phyloP scores from a whole-genome alignment of 371 early-diverging fungal species.

The Mucor saturninus region DNA sequence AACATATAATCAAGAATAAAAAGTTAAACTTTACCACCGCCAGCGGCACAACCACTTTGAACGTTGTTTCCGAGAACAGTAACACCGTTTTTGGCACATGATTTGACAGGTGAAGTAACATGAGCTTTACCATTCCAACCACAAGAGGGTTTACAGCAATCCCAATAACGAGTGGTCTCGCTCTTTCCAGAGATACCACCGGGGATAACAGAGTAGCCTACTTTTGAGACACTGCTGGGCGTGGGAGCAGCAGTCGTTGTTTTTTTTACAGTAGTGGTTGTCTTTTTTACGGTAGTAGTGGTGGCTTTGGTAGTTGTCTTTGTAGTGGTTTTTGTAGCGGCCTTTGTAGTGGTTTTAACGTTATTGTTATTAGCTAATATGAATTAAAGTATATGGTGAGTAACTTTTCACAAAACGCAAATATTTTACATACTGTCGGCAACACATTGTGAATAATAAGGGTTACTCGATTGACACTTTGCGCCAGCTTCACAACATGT shows the following conservation, averaged over 20 bases:
- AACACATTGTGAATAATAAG: background rate
- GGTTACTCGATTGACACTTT: background rate
- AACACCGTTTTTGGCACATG: conserved; percentile 40
- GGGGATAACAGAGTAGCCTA: conserved; percentile 11
- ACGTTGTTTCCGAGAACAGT: conserved; percentile 26
- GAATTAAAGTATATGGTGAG: background rate
- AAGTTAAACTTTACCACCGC: conserved; percentile 13
- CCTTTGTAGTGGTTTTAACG: background rate
- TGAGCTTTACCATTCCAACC: conserved; percentile 41
- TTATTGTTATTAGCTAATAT: background rate
- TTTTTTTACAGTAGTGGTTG: background rate
- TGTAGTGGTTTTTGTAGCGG: background rate
- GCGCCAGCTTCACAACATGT: background rate
- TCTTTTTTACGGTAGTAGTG: background rate
- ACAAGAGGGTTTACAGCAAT: conserved; percentile 53
- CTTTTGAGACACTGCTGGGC: no score
- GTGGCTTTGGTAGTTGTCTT: background rate
- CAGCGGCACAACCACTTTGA: conserved; percentile 41
- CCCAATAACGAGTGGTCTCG: conserved; percentile 49
- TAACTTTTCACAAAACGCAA: background rate
- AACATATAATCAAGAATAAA: background rate
- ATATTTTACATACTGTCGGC: background rate
- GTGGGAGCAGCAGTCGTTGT: background rate
- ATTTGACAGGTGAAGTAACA: conserved; percentile 33
- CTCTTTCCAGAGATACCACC: conserved; percentile 35